phyloP scores from a whole-genome alignment of 257 asterid genomes.

The Cordia subcordata region DNA sequence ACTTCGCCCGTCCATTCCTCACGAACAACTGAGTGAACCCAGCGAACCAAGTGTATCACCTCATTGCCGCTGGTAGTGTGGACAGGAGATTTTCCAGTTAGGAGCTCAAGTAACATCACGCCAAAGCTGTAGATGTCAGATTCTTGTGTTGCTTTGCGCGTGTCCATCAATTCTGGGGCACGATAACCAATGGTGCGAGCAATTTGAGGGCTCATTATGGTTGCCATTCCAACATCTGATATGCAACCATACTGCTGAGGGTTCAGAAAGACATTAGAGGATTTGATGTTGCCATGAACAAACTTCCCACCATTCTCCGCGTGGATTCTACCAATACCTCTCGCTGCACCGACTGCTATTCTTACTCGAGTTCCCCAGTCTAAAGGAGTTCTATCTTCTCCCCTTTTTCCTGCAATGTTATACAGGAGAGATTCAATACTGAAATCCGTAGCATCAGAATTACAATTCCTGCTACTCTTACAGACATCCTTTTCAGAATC shows the following conservation, averaged over 20 bases:
- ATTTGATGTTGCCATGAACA: constrained; percentile 74
- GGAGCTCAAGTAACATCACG: constrained; percentile 62
- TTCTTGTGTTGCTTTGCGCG: constrained; percentile 60
- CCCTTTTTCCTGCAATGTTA: constrained; percentile 43
- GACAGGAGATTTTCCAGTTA: constrained; percentile 68
- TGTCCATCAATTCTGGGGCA: constrained; percentile 75
- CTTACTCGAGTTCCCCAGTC: constrained; percentile 68
- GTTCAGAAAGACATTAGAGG: constrained; percentile 70
- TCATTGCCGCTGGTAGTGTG: constrained; percentile 61
- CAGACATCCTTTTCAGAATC: no score
- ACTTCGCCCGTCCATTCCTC: constrained; percentile 94
- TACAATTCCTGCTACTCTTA: no score
- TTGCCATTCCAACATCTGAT: constrained; percentile 67
- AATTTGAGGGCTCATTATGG: constrained; percentile 56
- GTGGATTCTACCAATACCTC: constrained; percentile 70
- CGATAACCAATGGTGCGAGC: constrained; percentile 79
- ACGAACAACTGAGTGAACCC: constrained; percentile 86
- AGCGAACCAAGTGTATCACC: constrained; percentile 59
- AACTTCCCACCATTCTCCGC: constrained; percentile 54
- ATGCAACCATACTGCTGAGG: constrained; percentile 53
- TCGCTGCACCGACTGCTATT: constrained; percentile 70
- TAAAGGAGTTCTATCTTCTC: constrained; percentile 44
- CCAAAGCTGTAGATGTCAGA: constrained; percentile 81
- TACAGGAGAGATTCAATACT: not conserved
- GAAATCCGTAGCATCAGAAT: no score